phyloP scores from a whole-genome alignment of 441 rosid genomes.

The Lepidium campestre region DNA sequence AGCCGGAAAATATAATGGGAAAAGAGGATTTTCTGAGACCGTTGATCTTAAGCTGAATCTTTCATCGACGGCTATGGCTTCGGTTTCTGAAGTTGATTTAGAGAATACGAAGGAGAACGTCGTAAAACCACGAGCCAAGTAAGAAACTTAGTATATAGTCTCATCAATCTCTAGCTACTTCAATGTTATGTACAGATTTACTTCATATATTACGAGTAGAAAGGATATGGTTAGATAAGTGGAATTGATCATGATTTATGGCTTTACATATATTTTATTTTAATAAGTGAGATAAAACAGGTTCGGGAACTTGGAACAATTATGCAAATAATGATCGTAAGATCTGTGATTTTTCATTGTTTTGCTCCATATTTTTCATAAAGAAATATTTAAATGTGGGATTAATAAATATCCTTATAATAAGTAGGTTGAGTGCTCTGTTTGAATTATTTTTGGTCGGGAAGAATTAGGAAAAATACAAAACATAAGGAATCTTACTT shows the following conservation, averaged over 20 bases:
- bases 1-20: constrained; percentile 38
- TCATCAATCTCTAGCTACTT: neutral
- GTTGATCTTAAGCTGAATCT: constrained; percentile 87
- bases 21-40: constrained; percentile 79
- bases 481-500: constrained; percentile 72
- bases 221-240: too few relatives aligned
- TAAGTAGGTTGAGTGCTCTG: neutral
- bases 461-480: constrained; percentile 47
- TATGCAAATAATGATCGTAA: neutral
- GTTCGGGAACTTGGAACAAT: too few relatives aligned
- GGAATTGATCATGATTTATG: too few relatives aligned
- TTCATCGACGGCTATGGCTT: constrained; percentile 35
- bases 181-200: too few relatives aligned
- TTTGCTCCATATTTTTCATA: neutral
- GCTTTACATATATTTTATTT: too few relatives aligned
- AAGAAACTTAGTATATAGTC: constrained; percentile 8
- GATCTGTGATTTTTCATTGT: neutral
- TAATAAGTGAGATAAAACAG: too few relatives aligned
- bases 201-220: too few relatives aligned
- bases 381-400: neutral
- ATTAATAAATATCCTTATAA: neutral
- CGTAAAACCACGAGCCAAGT: constrained; percentile 79
- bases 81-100: constrained; percentile 7
- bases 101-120: constrained; percentile 45
- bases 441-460: constrained; percentile 39